Percentiles rank a stretch among this genome's conserved stretches.
phyloP scores from a whole-genome alignment of 1,139 yeast genomes.

The Casaregolazyma lundiana region DNA sequence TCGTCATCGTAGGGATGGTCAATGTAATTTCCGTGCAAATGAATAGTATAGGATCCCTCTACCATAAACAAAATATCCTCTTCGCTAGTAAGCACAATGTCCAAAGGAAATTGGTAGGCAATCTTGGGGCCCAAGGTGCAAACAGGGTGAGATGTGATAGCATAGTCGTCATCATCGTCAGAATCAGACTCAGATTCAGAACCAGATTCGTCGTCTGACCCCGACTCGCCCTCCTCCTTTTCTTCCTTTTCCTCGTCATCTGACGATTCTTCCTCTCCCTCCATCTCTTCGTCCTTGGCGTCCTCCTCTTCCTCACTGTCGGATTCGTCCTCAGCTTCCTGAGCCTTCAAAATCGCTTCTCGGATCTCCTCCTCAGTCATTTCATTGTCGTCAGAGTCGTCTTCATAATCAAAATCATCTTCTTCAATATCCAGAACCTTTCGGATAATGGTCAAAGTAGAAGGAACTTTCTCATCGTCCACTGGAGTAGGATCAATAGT shows the following conservation, averaged over 20 bases:
- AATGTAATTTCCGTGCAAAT: conserved; percentile 90
- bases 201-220: conserved; percentile 37
- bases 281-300: conserved; percentile 42
- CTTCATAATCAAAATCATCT: conserved; percentile 45
- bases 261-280: conserved; percentile 19
- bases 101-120: conserved; percentile 81
- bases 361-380: conserved; percentile 21
- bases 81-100: conserved; percentile 84
- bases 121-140: conserved; percentile 84
- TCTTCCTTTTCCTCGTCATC: conserved; percentile 25
- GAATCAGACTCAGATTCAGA: conserved; percentile 30
- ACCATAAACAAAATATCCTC: conserved; percentile 94
- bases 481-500: conserved; percentile 90
- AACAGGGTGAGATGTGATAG: conserved; percentile 71
- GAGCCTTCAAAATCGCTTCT: conserved; percentile 22
- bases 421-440: conserved; percentile 52
- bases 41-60: conserved; percentile 91
- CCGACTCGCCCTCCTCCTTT: no score
- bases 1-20: conserved; percentile 87
- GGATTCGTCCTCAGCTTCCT: conserved; percentile 18
- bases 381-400: conserved; percentile 52
- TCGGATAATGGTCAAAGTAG: conserved; percentile 85
- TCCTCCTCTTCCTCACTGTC: conserved; percentile 37
- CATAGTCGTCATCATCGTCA: conserved; percentile 56
- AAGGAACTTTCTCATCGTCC: conserved; percentile 60